phyloP scores from a whole-genome alignment of 768 basidiomycete species.

The Tulasnella sp. region DNA sequence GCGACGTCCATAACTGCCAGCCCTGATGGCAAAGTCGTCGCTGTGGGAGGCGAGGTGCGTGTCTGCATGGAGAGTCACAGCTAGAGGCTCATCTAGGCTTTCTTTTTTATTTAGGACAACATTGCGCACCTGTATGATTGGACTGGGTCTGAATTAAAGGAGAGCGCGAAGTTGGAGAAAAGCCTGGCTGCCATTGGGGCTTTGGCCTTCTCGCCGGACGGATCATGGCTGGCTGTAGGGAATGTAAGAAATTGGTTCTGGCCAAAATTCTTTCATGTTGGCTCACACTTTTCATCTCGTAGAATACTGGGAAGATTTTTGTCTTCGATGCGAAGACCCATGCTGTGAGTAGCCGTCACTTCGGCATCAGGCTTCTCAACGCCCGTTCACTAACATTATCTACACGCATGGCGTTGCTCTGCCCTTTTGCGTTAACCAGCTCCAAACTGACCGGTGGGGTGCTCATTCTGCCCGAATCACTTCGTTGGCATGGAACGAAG shows the following conservation, averaged over 20 bases:
- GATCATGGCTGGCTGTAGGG: conserved; percentile 73
- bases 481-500: conserved; percentile 73
- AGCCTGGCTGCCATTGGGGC: conserved; percentile 73
- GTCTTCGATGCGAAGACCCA: conserved; percentile 72
- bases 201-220: conserved; percentile 80
- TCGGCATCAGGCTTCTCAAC: neutral
- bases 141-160: conserved; percentile 64
- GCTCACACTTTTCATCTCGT: conserved; percentile 3
- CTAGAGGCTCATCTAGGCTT: conserved; percentile 32
- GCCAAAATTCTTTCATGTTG: neutral
- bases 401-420: neutral
- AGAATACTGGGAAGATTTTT: conserved; percentile 82
- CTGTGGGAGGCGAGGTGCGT: conserved; percentile 75
- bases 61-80: conserved; percentile 28
- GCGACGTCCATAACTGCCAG: conserved; percentile 63
- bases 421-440: conserved; percentile 45
- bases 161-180: conserved; percentile 61
- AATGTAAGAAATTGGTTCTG: conserved; percentile 60
- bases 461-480: conserved; percentile 83
- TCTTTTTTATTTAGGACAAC: conserved; percentile 55
- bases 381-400: conserved; percentile 10
- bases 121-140: conserved; percentile 76
- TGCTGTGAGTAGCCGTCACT: conserved; percentile 51
- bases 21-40: conserved; percentile 51
- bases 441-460: conserved; percentile 78